Conservation (phyloP, 306 rosid species). For the Prunus mume region DNA sequence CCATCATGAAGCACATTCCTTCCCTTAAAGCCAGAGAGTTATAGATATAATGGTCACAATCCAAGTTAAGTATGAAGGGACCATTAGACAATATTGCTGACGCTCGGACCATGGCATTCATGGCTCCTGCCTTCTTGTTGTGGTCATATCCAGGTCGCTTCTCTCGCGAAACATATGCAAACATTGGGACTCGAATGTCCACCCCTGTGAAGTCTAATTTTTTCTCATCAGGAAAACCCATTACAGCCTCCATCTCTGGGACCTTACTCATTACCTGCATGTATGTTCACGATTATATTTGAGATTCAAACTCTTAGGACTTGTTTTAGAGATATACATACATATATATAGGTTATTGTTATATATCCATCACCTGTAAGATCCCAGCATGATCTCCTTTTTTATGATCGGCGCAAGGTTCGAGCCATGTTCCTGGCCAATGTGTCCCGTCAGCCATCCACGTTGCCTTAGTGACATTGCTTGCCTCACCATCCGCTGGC, state of each 20-base stretch:
- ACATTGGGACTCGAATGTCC: constrained; percentile 79
- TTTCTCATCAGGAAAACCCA: constrained; percentile 60
- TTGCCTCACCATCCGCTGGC: constrained; percentile 19
- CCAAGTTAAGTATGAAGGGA: constrained; percentile 73
- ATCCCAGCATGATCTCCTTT: constrained; percentile 95
- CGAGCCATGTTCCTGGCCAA: constrained; percentile 83
- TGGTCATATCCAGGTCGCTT: constrained; percentile 79
- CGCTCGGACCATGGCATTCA: constrained; percentile 90
- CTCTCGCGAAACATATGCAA: constrained; percentile 82
- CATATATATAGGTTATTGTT: not conserved
- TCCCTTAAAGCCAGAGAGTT: constrained; percentile 64
- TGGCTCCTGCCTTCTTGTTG: constrained; percentile 92
- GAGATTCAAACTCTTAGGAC: not conserved
- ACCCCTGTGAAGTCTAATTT: constrained; percentile 68
- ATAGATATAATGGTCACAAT: constrained; percentile 76
- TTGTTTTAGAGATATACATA: not conserved
- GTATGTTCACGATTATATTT: not conserved
- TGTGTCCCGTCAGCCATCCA: constrained; percentile 97
- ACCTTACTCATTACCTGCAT: constrained; percentile 62
- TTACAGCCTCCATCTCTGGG: constrained; percentile 61
- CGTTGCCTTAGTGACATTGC: constrained; percentile 48
- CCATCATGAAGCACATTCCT: constrained; percentile 91
- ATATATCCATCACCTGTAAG: constrained; percentile 33
- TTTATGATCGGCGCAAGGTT: constrained; percentile 49
- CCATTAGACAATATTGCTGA: constrained; percentile 79